These are phyloP conservation scores for Rickenella mellea DNA, from an alignment of 768 basidiomycete species.

Conservation along the genomic window DNA sequence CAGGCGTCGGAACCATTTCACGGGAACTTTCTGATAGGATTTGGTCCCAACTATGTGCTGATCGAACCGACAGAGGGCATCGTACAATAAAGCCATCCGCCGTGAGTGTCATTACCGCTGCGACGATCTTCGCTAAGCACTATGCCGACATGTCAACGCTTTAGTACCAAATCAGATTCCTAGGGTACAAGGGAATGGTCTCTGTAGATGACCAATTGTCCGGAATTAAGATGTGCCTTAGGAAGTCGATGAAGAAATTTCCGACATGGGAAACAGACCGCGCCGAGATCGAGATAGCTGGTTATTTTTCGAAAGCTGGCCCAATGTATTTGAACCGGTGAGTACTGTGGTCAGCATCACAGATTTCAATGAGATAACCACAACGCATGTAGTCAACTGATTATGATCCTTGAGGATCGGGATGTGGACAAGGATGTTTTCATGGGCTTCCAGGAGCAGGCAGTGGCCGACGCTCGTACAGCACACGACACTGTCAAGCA, in stretches of 20 bases:
- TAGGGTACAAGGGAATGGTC: slow-evolving; percentile 81
- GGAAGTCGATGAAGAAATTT: slow-evolving; percentile 74
- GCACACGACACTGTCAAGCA: slow-evolving; percentile 47
- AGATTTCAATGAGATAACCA: background rate
- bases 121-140: too few species aligned
- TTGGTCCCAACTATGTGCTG: slow-evolving; percentile 43
- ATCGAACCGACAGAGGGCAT: slow-evolving; percentile 23
- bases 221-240: slow-evolving; percentile 59
- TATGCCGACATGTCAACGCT: background rate
- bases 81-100: slow-evolving; percentile 44
- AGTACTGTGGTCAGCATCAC: background rate
- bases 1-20: slow-evolving; percentile 62
- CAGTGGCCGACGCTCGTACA: slow-evolving; percentile 46
- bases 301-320: slow-evolving; percentile 50
- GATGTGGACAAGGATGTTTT: slow-evolving; percentile 53
- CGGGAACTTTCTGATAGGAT: slow-evolving; percentile 45
- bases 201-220: slow-evolving; percentile 41
- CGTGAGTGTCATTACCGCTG: slow-evolving; percentile 34
- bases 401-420: slow-evolving; percentile 74
- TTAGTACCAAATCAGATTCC: slow-evolving; percentile 72
- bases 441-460: slow-evolving; percentile 47
- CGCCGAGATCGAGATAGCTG: slow-evolving; percentile 68
- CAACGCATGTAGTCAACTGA: slow-evolving; percentile 25
- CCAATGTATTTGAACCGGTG: slow-evolving; percentile 67
- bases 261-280: slow-evolving; percentile 32